Conservation (phyloP, 2,329 filamentous ascomycete genomes). For the Rhynchosporium agropyri region DNA sequence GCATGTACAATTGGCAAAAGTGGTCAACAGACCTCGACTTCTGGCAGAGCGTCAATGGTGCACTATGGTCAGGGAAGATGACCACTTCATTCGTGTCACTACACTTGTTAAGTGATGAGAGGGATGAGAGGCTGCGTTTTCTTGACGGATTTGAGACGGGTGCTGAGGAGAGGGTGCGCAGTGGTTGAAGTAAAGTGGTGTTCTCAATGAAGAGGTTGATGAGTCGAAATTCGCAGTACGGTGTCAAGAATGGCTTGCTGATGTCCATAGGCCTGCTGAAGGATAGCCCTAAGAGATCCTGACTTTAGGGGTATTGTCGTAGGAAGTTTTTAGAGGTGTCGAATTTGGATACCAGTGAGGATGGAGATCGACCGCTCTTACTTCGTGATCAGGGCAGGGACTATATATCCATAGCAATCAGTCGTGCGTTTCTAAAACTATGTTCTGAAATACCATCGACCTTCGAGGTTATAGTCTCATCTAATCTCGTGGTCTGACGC, state of each 20-base stretch:
- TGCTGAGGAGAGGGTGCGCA: neutral
- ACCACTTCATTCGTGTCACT: neutral
- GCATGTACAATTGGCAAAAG: conserved; percentile 5
- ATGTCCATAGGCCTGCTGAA: neutral
- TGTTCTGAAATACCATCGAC: neutral
- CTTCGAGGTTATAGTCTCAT: neutral
- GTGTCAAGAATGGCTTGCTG: neutral
- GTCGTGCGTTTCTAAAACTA: neutral
- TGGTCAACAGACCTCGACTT: neutral
- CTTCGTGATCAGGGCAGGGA: neutral
- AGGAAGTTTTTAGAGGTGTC: neutral
- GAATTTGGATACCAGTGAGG: conserved; percentile 16
- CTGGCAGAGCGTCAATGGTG: neutral
- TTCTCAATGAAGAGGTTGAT: conserved; percentile 5
- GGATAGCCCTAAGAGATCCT: neutral
- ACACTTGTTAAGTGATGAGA: neutral
- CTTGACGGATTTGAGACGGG: neutral
- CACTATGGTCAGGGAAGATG: neutral
- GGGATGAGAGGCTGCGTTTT: neutral
- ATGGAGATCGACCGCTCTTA: conserved; percentile 9
- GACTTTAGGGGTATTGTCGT: neutral
- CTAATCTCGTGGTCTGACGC: neutral
- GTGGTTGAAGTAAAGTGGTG: neutral
- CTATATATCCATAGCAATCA: neutral
- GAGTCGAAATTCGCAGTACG: neutral